These are phyloP conservation scores for Aurifilum marmelostoma DNA, from an alignment of 2,329 filamentous ascomycete species.

Conservation along the genomic window DNA sequence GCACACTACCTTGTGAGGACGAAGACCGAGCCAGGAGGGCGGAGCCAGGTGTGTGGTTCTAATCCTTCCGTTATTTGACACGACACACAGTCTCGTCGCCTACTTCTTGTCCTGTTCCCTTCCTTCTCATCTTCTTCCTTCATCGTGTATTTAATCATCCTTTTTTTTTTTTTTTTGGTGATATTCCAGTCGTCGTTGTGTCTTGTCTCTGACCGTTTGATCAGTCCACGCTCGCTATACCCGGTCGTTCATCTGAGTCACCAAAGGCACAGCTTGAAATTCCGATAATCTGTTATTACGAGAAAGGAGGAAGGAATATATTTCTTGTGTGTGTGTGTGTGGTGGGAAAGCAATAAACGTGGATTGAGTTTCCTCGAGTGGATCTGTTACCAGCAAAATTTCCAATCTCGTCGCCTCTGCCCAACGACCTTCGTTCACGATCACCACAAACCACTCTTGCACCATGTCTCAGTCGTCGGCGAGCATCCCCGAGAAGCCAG, in stretches of 20 bases:
- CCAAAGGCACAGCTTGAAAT: no score
- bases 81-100: neutral
- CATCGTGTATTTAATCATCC: neutral
- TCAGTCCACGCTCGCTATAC: neutral
- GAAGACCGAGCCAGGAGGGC: neutral
- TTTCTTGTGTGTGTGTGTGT: no score
- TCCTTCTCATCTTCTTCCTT: neutral
- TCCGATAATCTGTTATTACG: no score
- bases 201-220: neutral
- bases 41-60: neutral
- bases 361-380: neutral
- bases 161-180: neutral
- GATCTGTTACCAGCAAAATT: neutral
- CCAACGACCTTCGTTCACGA: neutral
- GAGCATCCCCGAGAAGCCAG: slow-evolving; percentile 19
- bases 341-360: no score
- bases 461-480: neutral
- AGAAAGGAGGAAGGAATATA: no score
- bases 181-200: neutral
- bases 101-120: neutral
- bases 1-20: neutral
- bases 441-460: neutral
- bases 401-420: no score
- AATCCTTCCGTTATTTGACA: neutral
- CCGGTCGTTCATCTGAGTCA: neutral